A percentile compares a stretch with the other conserved stretches of the same genome.
Conservation (phyloP, 768 basidiomycete genomes). For the Nevesoporus exiguus region DNA sequence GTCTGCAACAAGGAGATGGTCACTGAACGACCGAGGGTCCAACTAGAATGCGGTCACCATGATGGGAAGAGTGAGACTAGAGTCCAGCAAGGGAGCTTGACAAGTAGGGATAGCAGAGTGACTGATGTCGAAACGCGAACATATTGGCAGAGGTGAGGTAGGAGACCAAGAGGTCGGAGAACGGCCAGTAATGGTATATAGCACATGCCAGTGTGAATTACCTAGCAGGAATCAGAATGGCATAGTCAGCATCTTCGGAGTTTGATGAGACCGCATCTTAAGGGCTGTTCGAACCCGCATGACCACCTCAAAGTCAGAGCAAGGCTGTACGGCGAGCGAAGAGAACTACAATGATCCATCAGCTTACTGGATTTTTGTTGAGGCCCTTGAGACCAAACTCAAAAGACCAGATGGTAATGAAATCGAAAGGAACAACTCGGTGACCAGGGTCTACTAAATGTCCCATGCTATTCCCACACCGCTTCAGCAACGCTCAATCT, state of each 20-base stretch:
- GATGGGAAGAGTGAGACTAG: not conserved
- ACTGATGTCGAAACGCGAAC: constrained; percentile 2
- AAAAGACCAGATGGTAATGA: no score
- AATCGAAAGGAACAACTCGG: no score
- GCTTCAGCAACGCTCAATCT: no score
- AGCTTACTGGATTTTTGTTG: no score
- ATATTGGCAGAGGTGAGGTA: not conserved
- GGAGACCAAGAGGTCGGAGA: not conserved
- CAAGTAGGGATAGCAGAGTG: not conserved
- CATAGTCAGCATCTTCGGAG: not conserved
- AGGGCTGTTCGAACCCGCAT: not conserved
- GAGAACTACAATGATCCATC: no score
- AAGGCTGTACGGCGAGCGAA: no score
- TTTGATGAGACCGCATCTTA: not conserved
- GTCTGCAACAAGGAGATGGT: not conserved
- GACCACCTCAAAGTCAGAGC: not conserved
- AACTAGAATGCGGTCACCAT: not conserved
- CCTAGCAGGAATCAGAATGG: not conserved
- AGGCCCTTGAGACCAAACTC: no score
- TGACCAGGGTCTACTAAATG: no score
- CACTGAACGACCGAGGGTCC: not conserved
- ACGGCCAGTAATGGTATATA: not conserved
- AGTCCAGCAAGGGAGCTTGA: constrained; percentile 4
- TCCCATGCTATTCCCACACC: no score
- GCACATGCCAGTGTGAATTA: not conserved